These are phyloP conservation scores for Xylaria nigripes DNA, from an alignment of 495 filamentous ascomycete genomes.

Conservation along the genomic window DNA sequence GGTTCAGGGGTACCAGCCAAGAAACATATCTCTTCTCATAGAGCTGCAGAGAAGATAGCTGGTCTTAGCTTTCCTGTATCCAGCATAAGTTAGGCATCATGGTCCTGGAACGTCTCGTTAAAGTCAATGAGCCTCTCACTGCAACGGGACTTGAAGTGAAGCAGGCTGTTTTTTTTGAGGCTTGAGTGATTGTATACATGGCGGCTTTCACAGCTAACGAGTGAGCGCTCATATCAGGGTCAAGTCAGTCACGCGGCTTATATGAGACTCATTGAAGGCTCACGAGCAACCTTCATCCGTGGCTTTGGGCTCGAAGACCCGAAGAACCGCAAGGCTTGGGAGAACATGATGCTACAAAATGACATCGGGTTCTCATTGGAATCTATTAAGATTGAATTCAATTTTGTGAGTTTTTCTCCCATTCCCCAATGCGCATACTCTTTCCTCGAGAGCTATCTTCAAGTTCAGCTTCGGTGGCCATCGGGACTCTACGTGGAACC, in stretches of 20 bases:
- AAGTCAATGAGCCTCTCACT: too few relatives aligned
- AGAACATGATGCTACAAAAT: slow-evolving; percentile 55
- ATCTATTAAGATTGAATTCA: slow-evolving; percentile 78
- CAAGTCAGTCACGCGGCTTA: slow-evolving; percentile 91
- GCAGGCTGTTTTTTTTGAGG: neutral
- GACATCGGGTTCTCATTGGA: slow-evolving; percentile 69
- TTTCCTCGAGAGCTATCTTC: neutral
- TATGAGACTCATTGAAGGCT: slow-evolving; percentile 76
- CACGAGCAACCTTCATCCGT: slow-evolving; percentile 71
- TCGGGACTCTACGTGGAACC: neutral
- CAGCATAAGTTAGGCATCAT: neutral
- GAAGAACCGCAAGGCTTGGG: slow-evolving; percentile 57
- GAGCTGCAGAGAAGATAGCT: neutral
- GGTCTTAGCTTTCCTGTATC: neutral
- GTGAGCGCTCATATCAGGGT: slow-evolving; percentile 32
- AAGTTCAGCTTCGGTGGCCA: neutral
- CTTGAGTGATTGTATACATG: neutral
- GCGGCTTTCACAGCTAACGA: neutral
- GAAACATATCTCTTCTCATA: neutral
- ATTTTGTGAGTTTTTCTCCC: slow-evolving; percentile 58
- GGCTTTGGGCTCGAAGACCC: slow-evolving; percentile 70
- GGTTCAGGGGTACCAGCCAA: neutral
- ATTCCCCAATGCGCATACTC: neutral
- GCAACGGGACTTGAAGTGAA: neutral
- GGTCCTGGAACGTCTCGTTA: neutral